Evolutionary conservation across 768 basidiomycete genomes (phyloP).

Genomic region (Lentinula boryana): DNA sequence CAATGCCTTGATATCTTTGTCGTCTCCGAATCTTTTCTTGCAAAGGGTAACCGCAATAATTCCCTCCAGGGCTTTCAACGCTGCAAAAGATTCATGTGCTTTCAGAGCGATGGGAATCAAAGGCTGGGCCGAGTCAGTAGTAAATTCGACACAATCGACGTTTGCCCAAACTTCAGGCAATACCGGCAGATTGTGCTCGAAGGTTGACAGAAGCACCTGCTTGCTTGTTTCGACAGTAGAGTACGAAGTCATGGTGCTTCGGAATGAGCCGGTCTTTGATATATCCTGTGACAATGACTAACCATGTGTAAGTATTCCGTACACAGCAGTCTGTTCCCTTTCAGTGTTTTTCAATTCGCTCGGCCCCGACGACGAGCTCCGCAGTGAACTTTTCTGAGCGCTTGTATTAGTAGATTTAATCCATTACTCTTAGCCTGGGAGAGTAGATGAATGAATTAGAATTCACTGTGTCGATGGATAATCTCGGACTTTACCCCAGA

Average conservation of each 20-base stretch:
- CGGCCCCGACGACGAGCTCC: no score
- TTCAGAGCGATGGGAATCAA: conserved; percentile 1
- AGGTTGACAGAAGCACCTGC: background rate
- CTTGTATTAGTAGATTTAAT: no score
- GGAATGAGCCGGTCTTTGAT: background rate
- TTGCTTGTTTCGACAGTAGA: background rate
- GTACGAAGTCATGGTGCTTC: background rate
- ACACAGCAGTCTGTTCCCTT: background rate
- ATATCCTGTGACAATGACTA: background rate
- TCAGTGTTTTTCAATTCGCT: no score
- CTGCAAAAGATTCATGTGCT: conserved; percentile 7
- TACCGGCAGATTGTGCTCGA: background rate
- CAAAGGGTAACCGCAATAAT: background rate
- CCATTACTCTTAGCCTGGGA: no score
- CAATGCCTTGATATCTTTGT: background rate
- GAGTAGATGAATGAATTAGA: no score
- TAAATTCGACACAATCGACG: background rate
- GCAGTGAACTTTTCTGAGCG: no score
- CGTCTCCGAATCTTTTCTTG: conserved; percentile 1
- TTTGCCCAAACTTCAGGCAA: background rate
- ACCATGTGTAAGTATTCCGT: background rate
- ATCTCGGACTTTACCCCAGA: no score
- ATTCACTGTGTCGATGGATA: no score
- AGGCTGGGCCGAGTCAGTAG: background rate
- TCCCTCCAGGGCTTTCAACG: conserved; percentile 1